These are phyloP conservation scores for Lactarius sanguifluus DNA, from an alignment of 768 basidiomycete species.

Conservation along the genomic window DNA sequence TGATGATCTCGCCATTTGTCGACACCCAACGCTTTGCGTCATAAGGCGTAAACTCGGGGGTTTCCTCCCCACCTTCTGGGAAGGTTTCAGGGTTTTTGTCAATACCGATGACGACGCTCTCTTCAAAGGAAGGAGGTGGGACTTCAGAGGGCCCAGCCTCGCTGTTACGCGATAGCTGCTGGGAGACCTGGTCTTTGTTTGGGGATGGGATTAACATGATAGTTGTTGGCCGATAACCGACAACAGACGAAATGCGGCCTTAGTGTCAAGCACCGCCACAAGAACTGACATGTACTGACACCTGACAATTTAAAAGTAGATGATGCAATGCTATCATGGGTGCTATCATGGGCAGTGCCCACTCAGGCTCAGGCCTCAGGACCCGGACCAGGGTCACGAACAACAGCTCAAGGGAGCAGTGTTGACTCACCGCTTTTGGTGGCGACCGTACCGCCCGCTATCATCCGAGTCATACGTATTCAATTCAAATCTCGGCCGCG, in stretches of 20 bases:
- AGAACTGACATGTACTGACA: too few species aligned
- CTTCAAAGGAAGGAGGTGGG: conserved; percentile 30
- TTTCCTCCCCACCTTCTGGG: conserved; percentile 41
- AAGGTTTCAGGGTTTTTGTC: conserved; percentile 31
- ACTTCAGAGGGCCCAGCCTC: conserved; percentile 20
- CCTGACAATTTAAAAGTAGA: too few species aligned
- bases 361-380: background rate
- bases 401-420: background rate
- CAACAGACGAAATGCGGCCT: background rate
- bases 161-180: background rate
- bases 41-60: conserved; percentile 62
- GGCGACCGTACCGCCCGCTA: background rate
- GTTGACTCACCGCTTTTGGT: background rate
- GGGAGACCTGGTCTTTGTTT: conserved; percentile 1
- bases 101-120: conserved; percentile 32
- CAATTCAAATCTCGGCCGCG: conserved; percentile 10
- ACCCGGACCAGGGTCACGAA: background rate
- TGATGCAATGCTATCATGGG: too few species aligned
- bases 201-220: background rate
- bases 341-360: background rate
- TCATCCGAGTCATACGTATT: conserved; percentile 2
- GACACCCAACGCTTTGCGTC: conserved; percentile 58
- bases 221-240: background rate
- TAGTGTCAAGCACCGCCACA: background rate
- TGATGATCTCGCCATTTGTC: conserved; percentile 52